A percentile compares a stretch with the other conserved stretches of the same genome.
phyloP scores from a whole-genome alignment of 2,329 filamentous ascomycete species.

The Aspergillus sp. region DNA sequence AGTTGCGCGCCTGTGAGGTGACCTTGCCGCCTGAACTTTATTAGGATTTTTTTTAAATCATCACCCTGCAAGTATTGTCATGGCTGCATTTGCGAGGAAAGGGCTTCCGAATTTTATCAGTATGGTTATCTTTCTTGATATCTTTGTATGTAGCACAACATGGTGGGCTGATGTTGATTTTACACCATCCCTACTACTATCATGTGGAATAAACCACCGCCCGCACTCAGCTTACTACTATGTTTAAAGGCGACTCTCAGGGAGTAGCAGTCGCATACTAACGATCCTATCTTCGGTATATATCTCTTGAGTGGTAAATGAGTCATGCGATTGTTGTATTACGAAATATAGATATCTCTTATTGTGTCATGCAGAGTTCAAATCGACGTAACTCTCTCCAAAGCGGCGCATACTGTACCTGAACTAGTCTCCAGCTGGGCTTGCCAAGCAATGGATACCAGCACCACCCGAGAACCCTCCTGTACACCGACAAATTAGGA shows the following conservation, averaged over 20 bases:
- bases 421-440: background rate
- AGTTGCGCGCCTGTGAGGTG: background rate
- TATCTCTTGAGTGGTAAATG: no score
- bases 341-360: background rate
- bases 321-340: background rate
- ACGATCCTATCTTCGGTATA: background rate
- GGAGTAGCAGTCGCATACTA: no score
- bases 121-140: no score
- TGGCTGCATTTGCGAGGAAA: background rate
- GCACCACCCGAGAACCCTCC: background rate
- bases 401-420: background rate
- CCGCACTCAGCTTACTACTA: no score
- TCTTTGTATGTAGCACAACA: no score
- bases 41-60: background rate
- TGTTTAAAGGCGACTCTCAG: no score
- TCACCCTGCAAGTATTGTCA: background rate
- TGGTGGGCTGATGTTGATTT: no score
- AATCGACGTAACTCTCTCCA: background rate
- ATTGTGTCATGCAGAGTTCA: background rate
- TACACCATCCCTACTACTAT: no score
- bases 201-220: no score
- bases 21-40: background rate
- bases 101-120: background rate
- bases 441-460: background rate
- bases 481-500: background rate